Evolutionary conservation across 352 stramenopile species (phyloP), one percentile per base, ranked within the genome.

Genomic region (Phytophthora lateralis): DNA sequence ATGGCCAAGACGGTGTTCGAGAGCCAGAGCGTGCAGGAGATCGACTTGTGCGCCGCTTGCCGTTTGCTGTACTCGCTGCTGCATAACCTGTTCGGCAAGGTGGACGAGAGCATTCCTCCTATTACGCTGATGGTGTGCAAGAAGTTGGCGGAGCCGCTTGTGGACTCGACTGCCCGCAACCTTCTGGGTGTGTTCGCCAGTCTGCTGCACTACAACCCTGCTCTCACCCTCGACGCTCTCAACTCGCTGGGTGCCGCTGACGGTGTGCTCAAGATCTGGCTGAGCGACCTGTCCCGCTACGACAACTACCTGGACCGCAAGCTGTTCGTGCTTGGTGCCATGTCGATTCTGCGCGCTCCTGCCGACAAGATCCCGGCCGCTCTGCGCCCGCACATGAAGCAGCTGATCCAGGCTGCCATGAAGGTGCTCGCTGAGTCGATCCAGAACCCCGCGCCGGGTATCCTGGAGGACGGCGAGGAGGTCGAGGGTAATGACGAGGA

Each of bases 181-280:
- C 81, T 98, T 35, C 90, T 98, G 42, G 89, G 96, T 62, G 92
- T 98, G 12, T 75, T 98, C 9, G 89, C 79, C 48, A 97, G 87
- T 49, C 77, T 95, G 30, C 75, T 98, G 39, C 96, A 98, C 76
- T 98, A 98, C 78, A 97, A 98, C 72, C 87, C 93, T 11, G 73
- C 85, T 27, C 67, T 98, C 32, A 96, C 96, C 35, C 65, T 98
- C 6, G 55, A 80, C 42, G 85, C 96, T 52, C 74, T 98, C 11
- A 91, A 97, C 71, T 86, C 88, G 29, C 74, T 97, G 9, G 82
- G 90, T 8, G 86, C 91, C 18, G 96, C 91, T 4, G 79, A 96
- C 14, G 85, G 93, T 54, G 88, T 98, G 29, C 90, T 98, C 57
- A 88, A 85, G 49, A 80, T 97, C 56, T 98, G 91, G 93, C 78